Evolutionary conservation across 2,329 filamentous ascomycete species (phyloP), one percentile per base, ranked within the genome.

Genomic region (Trichoderma gracile): DNA sequence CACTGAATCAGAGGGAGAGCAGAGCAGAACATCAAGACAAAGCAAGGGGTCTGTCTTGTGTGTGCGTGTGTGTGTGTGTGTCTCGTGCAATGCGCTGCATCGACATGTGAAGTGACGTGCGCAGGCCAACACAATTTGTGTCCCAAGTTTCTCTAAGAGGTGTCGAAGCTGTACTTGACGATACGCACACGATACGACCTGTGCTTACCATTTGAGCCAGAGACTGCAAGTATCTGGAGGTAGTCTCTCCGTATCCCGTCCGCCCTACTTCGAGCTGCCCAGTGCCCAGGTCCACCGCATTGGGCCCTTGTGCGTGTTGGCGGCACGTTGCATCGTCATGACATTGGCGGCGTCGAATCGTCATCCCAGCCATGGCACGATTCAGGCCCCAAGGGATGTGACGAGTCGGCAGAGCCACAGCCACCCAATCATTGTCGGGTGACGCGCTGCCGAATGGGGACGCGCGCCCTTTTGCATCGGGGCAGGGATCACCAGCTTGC

Each of bases 371-470:
- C 56, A 46, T 62, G 58, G 58, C 58, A 54, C 58, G 58, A 54
- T 62, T 62, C 58, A 61, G 33, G 25, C 38, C 17, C 38, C 23
- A 45, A 40, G n/a, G 23, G 38, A 53, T 52, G 25, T 64, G 62
- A 64, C 47, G 47, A 53, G 62, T 53, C 55, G 47, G 40, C 62
- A 64, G 27, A 64, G 62, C 62, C 62, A 54, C 47, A 64, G 62
- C 62, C 62, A 64, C 62, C 62, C 62, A 64, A 64, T 64, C 62
- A 64, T 53, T 46, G 45, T 47, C 33, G 47, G 54, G 27, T 46
- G 55, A 64, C 46, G 46, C 54, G 55, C 62, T 58, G 46, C 60
- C 49, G 33, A 42, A 42, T 38, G 21, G 46, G 47, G 47, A 47
- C 45, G 27, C 53, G 53, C 33, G 53, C 62, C 30, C 52, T 40